These are phyloP conservation scores for Escovopsis weberi DNA, from an alignment of 2,329 filamentous ascomycete genomes.

Conservation along the genomic window DNA sequence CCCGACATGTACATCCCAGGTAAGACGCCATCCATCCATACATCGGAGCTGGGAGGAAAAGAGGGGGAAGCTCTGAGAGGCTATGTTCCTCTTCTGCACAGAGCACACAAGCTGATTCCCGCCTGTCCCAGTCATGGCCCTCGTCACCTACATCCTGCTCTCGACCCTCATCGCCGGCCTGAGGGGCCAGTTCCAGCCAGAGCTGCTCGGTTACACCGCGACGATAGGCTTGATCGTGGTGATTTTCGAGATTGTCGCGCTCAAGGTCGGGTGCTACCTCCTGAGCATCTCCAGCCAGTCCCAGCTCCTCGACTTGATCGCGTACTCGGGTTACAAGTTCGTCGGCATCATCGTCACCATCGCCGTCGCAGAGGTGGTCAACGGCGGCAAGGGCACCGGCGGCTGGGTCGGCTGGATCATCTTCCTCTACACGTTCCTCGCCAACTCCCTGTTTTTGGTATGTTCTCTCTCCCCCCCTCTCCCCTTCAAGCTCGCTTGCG, in stretches of 20 bases:
- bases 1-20: conserved; percentile 97
- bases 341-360: conserved; percentile 90
- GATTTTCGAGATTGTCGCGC: conserved; percentile 70
- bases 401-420: conserved; percentile 80
- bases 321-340: conserved; percentile 97
- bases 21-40: conserved; percentile 13
- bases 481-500: background rate
- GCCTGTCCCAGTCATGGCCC: conserved; percentile 57
- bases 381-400: conserved; percentile 65
- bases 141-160: conserved; percentile 93
- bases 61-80: background rate
- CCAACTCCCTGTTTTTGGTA: conserved; percentile 92
- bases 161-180: conserved; percentile 83
- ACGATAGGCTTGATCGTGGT: conserved; percentile 74
- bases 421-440: conserved; percentile 83
- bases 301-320: conserved; percentile 83
- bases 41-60: background rate
- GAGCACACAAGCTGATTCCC: conserved; percentile 10
- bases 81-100: background rate
- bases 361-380: conserved; percentile 61
- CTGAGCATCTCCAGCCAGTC: conserved; percentile 87
- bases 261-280: conserved; percentile 89
- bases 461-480: conserved; percentile 16
- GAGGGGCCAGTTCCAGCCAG: conserved; percentile 82
- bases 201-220: conserved; percentile 80